Percentiles rank a stretch among this genome's conserved stretches.
Conservation (phyloP, 177 flowering plant genomes). For the Vitis hybrid region DNA sequence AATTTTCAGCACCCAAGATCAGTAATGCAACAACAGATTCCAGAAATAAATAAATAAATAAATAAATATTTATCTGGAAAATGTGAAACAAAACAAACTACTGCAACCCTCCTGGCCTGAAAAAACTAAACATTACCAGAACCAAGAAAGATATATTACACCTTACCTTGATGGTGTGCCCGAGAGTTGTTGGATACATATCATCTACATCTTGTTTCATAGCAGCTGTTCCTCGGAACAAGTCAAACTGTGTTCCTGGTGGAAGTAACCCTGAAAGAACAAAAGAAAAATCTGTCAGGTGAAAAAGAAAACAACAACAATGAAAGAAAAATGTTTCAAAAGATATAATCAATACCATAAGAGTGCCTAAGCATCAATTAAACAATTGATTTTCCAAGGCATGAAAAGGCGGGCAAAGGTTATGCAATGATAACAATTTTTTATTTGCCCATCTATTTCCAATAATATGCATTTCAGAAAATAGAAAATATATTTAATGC, state of each 20-base stretch:
- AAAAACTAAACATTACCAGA: neutral
- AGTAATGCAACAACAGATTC: too few species aligned
- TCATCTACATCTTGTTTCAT: conserved; percentile 99
- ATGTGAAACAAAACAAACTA: too few species aligned
- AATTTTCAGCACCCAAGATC: too few species aligned
- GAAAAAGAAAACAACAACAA: neutral
- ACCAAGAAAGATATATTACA: neutral
- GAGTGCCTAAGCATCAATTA: too few species aligned
- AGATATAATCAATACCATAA: neutral
- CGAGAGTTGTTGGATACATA: conserved; percentile 77
- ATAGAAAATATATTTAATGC: too few species aligned
- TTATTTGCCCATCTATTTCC: too few species aligned
- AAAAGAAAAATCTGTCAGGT: conserved; percentile 8
- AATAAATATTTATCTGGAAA: too few species aligned
- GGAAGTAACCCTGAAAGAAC: conserved; percentile 85
- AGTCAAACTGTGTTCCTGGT: conserved; percentile 97
- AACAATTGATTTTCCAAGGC: too few species aligned
- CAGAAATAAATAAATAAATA: too few species aligned
- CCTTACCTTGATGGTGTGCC: conserved; percentile 81
- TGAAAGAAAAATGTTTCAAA: neutral
- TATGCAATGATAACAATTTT: too few species aligned
- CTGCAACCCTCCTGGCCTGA: neutral
- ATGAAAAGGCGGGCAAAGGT: too few species aligned
- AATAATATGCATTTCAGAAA: too few species aligned
- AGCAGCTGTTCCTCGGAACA: conserved; percentile 98